These are phyloP conservation scores for Artemisia tridentata DNA, from an alignment of 129 eudicot species.

Conservation along the genomic window DNA sequence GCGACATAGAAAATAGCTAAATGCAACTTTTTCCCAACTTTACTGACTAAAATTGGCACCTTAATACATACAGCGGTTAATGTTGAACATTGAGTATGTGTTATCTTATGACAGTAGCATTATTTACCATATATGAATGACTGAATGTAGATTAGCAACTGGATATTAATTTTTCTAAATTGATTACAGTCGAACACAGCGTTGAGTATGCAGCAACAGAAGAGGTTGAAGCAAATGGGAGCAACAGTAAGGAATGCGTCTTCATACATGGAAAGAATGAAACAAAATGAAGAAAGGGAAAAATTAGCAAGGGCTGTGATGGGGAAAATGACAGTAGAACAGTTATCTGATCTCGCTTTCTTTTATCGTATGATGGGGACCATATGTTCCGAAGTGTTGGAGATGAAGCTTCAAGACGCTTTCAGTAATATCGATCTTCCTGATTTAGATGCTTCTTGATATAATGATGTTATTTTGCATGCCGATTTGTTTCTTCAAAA, in stretches of 20 bases:
- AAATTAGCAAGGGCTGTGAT: slow-evolving; percentile 62
- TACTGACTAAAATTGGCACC: no score
- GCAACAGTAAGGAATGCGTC: slow-evolving; percentile 88
- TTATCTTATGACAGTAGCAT: no score
- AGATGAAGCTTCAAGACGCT: slow-evolving; percentile 55
- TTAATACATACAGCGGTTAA: no score
- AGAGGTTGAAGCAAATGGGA: slow-evolving; percentile 83
- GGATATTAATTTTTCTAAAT: neutral
- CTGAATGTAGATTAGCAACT: no score
- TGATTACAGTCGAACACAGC: slow-evolving; percentile 66
- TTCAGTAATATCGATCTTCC: slow-evolving; percentile 36
- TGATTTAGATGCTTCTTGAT: slow-evolving; percentile 15
- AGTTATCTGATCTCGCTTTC: slow-evolving; percentile 64
- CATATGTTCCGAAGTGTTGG: slow-evolving; percentile 73
- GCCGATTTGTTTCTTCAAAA: slow-evolving; percentile 11
- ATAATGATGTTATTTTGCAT: slow-evolving; percentile 11
- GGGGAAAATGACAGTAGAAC: slow-evolving; percentile 81
- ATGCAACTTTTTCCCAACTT: no score
- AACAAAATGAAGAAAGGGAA: slow-evolving; percentile 60
- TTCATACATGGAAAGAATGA: slow-evolving; percentile 53
- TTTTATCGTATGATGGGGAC: slow-evolving; percentile 87
- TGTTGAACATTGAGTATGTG: no score
- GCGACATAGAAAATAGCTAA: no score
- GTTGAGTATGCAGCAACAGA: slow-evolving; percentile 77
- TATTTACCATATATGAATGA: no score